A percentile compares a stretch with the other conserved stretches of the same genome.
phyloP scores from a whole-genome alignment of 345 rosid genomes.

The Sonneratia caseolaris region DNA sequence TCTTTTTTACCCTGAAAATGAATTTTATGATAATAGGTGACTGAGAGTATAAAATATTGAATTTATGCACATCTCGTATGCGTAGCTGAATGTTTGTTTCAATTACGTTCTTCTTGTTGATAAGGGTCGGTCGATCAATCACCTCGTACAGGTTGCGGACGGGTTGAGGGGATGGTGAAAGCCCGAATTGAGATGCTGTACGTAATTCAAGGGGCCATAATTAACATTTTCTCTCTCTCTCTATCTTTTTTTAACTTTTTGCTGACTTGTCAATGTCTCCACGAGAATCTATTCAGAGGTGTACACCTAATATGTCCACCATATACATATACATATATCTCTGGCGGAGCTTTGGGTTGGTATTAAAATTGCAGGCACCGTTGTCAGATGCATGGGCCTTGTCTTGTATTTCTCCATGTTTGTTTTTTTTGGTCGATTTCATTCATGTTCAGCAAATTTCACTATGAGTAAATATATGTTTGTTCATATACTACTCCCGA shows the following conservation, averaged over 20 bases:
- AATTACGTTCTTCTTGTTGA: too few relatives aligned
- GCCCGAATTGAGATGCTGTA: too few relatives aligned
- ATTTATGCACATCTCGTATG: too few relatives aligned
- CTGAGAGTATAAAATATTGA: too few relatives aligned
- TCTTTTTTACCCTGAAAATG: neutral
- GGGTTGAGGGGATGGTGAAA: too few relatives aligned
- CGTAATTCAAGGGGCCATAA: too few relatives aligned
- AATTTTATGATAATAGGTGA: too few relatives aligned
- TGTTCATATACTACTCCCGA: too few relatives aligned
- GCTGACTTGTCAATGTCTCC: conserved; percentile 12
- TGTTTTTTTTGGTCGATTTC: neutral
- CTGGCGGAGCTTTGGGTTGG: conserved; percentile 1
- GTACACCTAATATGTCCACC: conserved; percentile 6
- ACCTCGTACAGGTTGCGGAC: neutral
- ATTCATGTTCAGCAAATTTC: neutral
- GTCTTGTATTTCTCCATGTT: conserved; percentile 1
- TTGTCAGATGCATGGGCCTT: conserved; percentile 9
- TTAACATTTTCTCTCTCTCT: too few relatives aligned
- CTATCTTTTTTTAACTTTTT: neutral
- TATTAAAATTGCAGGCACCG: conserved; percentile 5
- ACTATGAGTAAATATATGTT: neutral
- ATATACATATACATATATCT: neutral
- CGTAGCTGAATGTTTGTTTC: too few relatives aligned
- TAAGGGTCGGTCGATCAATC: neutral
- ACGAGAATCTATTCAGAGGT: conserved; percentile 12